Base-by-base conservation (phyloP, 768 basidiomycete genomes). In the Leccinum longicurvipes region DNA sequence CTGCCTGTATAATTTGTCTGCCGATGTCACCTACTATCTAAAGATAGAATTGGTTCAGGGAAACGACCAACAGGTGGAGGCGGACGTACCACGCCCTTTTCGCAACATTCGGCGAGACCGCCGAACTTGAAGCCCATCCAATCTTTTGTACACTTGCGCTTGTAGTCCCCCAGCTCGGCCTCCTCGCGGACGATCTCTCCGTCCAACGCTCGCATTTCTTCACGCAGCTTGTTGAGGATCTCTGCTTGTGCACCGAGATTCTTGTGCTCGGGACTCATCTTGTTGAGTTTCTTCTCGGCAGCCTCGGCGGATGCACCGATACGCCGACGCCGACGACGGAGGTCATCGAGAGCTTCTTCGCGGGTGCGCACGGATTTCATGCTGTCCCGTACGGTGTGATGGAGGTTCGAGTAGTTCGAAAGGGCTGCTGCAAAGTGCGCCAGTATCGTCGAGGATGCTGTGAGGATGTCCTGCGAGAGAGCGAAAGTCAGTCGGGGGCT, bases 181-280 rank as follows among this genome's bases (percentile, higher is more conserved):
- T 96, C 94, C 60, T 93, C 90, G 1, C 75, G 80, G 75, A 93
- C 74, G 53, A 98, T 95, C 19, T 93, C 87, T 3, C 84, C 79
- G 63, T 97, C 94, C 72, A 95, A 77, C 6, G 69, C 63, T 2
- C 85, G 76, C 51, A 96, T 95, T 66, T 95, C 87, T 15, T 86
- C 86, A 51, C 87, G 80, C 27, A 95, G 73, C 14, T 75, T 74
- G 61, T 85, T 85, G 46, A 97, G 73, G 2, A 77, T 69, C 24
- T 93, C 91, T 2, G 85, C 87, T 70, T 96, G 94, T 53, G 75
- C 62, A 3, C 74, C 72, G 32, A 93, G 73, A 61, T 89, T 89
- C 78, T 96, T 98, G 75, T 95, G 84, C 70, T 94, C 91, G 0
- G 89, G 79, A 59, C 80, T 81, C 93, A 97, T 95, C 75, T 88